A percentile compares a stretch with the other conserved stretches of the same genome.
phyloP scores from a whole-genome alignment of 192 early-diverging fungal genomes.

The Dispira simplex region DNA sequence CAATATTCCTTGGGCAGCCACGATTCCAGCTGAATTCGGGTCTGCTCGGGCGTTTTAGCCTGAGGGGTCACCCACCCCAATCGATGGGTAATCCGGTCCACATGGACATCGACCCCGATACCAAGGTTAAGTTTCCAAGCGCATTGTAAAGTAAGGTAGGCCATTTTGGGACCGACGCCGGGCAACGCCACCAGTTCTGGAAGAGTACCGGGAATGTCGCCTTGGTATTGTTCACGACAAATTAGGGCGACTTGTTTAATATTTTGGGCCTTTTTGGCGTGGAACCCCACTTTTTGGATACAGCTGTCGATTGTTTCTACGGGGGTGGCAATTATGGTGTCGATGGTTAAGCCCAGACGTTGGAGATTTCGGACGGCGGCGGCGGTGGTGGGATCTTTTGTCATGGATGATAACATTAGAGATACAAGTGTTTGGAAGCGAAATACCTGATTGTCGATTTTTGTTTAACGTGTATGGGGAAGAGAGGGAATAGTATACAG shows the following conservation, averaged over 20 bases:
- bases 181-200: slow-evolving; percentile 65
- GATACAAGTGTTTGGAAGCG: slow-evolving; percentile 77
- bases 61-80: slow-evolving; percentile 74
- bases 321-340: slow-evolving; percentile 42
- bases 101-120: slow-evolving; percentile 94
- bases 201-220: slow-evolving; percentile 71
- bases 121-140: slow-evolving; percentile 78
- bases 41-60: slow-evolving; percentile 63
- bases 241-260: slow-evolving; percentile 67
- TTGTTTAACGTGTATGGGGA: background rate
- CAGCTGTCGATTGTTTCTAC: slow-evolving; percentile 46
- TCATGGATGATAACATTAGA: slow-evolving; percentile 85
- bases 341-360: slow-evolving; percentile 47
- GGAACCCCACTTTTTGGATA: slow-evolving; percentile 80
- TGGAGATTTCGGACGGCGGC: slow-evolving; percentile 58
- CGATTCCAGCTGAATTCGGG: slow-evolving; percentile 46
- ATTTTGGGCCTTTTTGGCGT: slow-evolving; percentile 68
- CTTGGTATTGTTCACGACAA: slow-evolving; percentile 46
- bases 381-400: slow-evolving; percentile 79
- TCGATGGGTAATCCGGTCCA: slow-evolving; percentile 77
- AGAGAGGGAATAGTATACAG: background rate
- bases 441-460: slow-evolving; percentile 22
- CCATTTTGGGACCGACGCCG: slow-evolving; percentile 94
- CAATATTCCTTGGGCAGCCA: slow-evolving; percentile 78
- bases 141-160: slow-evolving; percentile 63